Evolutionary conservation across 192 early-diverging fungal genomes (phyloP).

Genomic region (Coemansia sp.): DNA sequence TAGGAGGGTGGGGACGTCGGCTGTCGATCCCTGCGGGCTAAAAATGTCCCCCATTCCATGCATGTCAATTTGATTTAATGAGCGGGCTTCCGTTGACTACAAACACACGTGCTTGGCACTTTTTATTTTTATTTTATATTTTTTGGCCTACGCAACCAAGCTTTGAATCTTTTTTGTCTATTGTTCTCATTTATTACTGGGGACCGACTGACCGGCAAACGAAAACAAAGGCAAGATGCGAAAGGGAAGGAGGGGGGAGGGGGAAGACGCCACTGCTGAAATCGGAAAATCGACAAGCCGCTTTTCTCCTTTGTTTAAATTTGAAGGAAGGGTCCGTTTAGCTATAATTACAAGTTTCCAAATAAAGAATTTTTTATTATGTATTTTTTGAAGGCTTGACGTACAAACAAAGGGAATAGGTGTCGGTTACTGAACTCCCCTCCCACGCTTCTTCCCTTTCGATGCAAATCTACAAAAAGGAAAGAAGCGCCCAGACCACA

Average conservation of each 20-base stretch:
- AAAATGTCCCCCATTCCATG: background rate
- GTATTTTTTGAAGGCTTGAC: background rate
- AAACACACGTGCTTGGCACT: background rate
- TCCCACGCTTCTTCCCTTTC: background rate
- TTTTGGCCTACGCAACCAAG: no score
- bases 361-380: background rate
- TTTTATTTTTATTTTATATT: no score
- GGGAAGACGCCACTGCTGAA: background rate
- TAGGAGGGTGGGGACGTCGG: background rate
- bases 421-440: background rate
- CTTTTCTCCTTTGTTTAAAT: background rate
- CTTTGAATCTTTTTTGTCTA: background rate
- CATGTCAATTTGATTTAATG: background rate
- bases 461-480: background rate
- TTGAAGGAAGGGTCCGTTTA: background rate
- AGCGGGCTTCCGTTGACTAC: background rate
- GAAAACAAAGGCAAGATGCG: background rate
- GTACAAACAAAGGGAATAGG: background rate
- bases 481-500: background rate
- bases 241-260: background rate
- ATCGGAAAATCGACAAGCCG: conserved; percentile 4
- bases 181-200: background rate
- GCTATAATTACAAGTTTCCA: background rate
- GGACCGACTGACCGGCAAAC: conserved; percentile 1
- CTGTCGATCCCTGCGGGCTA: background rate